Evolutionary conservation across 1,284 basidiomycete species (phyloP).

Genomic region (Psilocybe mexicana): DNA sequence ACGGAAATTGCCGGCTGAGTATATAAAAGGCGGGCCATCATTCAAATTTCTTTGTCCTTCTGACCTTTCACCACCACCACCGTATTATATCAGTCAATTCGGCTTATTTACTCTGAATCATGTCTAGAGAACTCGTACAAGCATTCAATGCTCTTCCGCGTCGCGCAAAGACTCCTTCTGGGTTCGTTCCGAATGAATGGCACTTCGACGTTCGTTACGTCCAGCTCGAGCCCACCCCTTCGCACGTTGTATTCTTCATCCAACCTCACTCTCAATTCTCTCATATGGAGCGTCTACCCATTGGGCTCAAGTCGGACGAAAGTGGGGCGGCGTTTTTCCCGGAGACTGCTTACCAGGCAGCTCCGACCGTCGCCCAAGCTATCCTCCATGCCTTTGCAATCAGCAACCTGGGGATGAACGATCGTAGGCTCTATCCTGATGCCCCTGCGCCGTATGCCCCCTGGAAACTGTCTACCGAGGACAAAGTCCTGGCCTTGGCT

Average conservation of each 20-base stretch:
- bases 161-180: conserved; percentile 5
- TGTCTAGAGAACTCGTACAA: conserved; percentile 10
- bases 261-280: conserved; percentile 19
- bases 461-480: conserved; percentile 31
- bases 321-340: conserved; percentile 30
- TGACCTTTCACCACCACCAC: background rate
- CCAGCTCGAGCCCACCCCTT: conserved; percentile 25
- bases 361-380: conserved; percentile 30
- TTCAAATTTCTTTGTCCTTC: background rate
- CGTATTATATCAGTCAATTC: background rate
- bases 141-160: conserved; percentile 18
- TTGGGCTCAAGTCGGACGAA: background rate
- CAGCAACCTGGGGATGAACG: conserved; percentile 17
- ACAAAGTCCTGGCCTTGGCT: conserved; percentile 24
- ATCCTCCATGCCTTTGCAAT: conserved; percentile 30
- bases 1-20: no score
- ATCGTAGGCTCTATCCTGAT: conserved; percentile 1
- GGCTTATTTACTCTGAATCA: background rate
- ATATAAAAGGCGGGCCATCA: no score
- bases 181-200: conserved; percentile 25
- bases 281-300: conserved; percentile 16
- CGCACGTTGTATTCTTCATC: conserved; percentile 25
- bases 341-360: conserved; percentile 29
- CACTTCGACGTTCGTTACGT: conserved; percentile 32
- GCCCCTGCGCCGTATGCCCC: conserved; percentile 21